These are phyloP conservation scores for Cryphonectria nitschkei DNA, from an alignment of 2,329 filamentous ascomycete species.

Conservation along the genomic window DNA sequence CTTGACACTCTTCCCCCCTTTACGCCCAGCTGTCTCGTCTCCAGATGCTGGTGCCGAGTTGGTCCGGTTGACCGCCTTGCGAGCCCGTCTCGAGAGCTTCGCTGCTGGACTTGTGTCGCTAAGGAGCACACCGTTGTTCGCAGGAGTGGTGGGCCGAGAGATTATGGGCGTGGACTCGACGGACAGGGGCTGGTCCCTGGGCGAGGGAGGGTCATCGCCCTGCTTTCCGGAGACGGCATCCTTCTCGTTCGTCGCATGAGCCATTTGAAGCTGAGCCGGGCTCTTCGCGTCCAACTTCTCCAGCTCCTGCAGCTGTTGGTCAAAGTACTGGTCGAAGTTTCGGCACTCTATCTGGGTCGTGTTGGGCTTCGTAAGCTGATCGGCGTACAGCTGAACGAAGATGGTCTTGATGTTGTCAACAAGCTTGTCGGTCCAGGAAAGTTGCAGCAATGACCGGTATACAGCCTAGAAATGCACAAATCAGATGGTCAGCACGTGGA, in stretches of 20 bases:
- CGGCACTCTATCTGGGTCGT: constrained; percentile 77
- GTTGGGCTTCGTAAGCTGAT: constrained; percentile 81
- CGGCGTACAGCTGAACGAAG: constrained; percentile 87
- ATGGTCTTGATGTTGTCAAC: constrained; percentile 93
- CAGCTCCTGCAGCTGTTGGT: constrained; percentile 86
- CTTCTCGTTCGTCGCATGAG: constrained; percentile 37
- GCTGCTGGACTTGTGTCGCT: constrained; percentile 69
- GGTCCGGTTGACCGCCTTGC: constrained; percentile 68
- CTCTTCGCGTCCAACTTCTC: constrained; percentile 56
- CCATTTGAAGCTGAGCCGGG: constrained; percentile 35
- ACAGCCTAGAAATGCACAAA: constrained; percentile 70
- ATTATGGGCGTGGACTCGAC: constrained; percentile 71
- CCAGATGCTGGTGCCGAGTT: constrained; percentile 76
- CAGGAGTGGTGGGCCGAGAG: constrained; percentile 80
- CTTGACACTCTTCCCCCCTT: constrained; percentile 58
- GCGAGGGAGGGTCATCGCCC: constrained; percentile 43
- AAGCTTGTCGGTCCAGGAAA: constrained; percentile 96
- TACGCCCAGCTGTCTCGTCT: constrained; percentile 69
- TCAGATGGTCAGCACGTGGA: constrained; percentile 7
- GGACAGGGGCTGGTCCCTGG: constrained; percentile 47
- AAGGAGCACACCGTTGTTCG: constrained; percentile 69
- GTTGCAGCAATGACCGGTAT: constrained; percentile 91
- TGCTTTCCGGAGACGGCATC: constrained; percentile 41
- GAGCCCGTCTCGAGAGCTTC: constrained; percentile 79
- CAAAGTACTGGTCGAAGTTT: constrained; percentile 89